Evolutionary conservation across 805 yeast genomes (phyloP).

Genomic region (Yarrowia porcina): DNA sequence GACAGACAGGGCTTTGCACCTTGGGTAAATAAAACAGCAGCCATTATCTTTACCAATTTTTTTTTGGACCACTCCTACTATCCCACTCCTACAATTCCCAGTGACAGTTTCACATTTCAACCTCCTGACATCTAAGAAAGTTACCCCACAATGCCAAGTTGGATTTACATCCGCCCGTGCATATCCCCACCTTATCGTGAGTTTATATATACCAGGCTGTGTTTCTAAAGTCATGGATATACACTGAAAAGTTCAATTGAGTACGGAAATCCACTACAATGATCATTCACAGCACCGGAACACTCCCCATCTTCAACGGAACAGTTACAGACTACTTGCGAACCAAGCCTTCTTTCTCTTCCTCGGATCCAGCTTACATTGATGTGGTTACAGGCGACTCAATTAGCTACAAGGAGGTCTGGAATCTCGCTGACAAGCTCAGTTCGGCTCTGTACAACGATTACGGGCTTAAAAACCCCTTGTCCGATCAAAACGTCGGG

Average conservation of each 20-base stretch:
- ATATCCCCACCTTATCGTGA: slow-evolving; percentile 11
- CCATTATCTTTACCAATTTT: too few relatives aligned
- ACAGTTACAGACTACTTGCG: slow-evolving; percentile 9
- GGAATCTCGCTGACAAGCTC: not conserved
- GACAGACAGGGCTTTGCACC: too few relatives aligned
- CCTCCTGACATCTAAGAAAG: not conserved
- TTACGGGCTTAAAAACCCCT: not conserved
- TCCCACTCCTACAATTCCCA: too few relatives aligned
- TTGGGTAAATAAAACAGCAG: too few relatives aligned
- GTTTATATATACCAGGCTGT: not conserved
- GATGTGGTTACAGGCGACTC: not conserved
- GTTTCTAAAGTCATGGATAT: too few relatives aligned
- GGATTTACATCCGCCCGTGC: not conserved
- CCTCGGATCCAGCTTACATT: not conserved
- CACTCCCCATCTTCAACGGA: not conserved
- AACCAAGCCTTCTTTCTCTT: not conserved
- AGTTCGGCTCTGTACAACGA: not conserved
- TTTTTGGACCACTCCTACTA: too few relatives aligned
- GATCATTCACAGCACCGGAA: slow-evolving; percentile 3
- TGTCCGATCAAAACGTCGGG: not conserved
- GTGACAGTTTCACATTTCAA: not conserved
- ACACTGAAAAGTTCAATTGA: too few relatives aligned
- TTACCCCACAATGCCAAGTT: not conserved
- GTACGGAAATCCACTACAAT: not conserved
- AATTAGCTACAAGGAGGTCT: not conserved